Evolutionary conservation across 306 rosid species (phyloP).

Genomic region (Abrus precatorius): DNA sequence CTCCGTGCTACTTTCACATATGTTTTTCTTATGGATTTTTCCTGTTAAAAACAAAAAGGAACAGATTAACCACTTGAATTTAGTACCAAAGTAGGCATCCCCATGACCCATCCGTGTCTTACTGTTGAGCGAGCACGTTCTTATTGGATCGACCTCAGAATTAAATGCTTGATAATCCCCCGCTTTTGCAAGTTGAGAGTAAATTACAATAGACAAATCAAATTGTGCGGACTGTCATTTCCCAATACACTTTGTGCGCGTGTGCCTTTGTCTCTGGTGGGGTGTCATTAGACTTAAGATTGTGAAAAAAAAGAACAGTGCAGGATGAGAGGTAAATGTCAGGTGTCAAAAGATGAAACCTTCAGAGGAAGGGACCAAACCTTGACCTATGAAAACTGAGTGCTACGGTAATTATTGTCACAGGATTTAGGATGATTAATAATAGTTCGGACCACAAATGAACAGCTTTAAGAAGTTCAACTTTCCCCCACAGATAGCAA

Average conservation of each 20-base stretch:
- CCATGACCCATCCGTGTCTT: slow-evolving; percentile 19
- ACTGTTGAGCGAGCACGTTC: slow-evolving; percentile 37
- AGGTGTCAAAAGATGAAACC: slow-evolving; percentile 40
- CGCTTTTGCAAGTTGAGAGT: slow-evolving; percentile 28
- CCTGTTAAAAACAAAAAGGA: slow-evolving; percentile 37
- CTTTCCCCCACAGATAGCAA: slow-evolving; percentile 34
- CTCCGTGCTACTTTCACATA: slow-evolving; percentile 36
- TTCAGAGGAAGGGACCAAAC: slow-evolving; percentile 36
- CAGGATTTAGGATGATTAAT: slow-evolving; percentile 44
- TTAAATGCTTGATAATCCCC: slow-evolving; percentile 20
- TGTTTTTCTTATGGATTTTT: slow-evolving; percentile 14
- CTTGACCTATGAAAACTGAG: slow-evolving; percentile 44
- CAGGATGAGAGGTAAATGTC: slow-evolving; percentile 1
- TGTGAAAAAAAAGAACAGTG: not conserved
- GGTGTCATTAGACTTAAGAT: slow-evolving; percentile 5
- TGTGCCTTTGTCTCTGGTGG: slow-evolving; percentile 30
- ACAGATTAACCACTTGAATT: slow-evolving; percentile 36
- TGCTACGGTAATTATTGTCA: slow-evolving; percentile 49
- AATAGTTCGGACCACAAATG: slow-evolving; percentile 54
- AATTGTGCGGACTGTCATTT: slow-evolving; percentile 36
- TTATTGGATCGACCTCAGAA: slow-evolving; percentile 41
- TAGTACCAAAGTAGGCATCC: slow-evolving; percentile 9
- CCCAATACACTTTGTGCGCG: slow-evolving; percentile 35
- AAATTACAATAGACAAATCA: slow-evolving; percentile 38
- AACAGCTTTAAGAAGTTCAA: slow-evolving; percentile 24